Conservation (phyloP, 805 yeast species). For the Candida alai region DNA sequence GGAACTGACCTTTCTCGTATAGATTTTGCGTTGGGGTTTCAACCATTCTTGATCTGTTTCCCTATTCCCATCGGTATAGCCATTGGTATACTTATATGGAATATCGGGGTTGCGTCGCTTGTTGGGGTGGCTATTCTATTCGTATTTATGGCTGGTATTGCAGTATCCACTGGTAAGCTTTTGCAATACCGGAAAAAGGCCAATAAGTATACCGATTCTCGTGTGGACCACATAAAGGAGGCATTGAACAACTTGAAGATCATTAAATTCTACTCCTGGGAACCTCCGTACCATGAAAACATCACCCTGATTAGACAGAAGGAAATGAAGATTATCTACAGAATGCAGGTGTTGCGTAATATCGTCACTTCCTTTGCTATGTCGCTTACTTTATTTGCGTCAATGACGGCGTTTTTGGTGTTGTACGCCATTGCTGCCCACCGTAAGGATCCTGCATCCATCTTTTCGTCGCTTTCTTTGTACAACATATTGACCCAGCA, state of each 20-base stretch:
- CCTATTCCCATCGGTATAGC: constrained; percentile 63
- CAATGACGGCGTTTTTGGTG: constrained; percentile 51
- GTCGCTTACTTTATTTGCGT: constrained; percentile 65
- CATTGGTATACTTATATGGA: constrained; percentile 58
- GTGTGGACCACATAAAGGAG: constrained; percentile 77
- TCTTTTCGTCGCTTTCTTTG: constrained; percentile 68
- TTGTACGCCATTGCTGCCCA: constrained; percentile 29
- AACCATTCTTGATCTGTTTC: constrained; percentile 59
- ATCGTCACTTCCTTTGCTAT: constrained; percentile 60
- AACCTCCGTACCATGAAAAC: constrained; percentile 62
- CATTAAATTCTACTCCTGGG: constrained; percentile 92
- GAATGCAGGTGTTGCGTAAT: constrained; percentile 64
- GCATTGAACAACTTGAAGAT: constrained; percentile 72
- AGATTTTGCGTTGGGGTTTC: constrained; percentile 70
- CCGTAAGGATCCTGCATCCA: constrained; percentile 51
- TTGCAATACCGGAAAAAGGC: constrained; percentile 55
- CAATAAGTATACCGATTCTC: constrained; percentile 63
- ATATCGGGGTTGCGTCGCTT: constrained; percentile 70
- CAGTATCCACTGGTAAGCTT: constrained; percentile 46
- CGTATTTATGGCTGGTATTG: constrained; percentile 47
- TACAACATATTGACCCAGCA: constrained; percentile 61
- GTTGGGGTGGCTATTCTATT: constrained; percentile 61
- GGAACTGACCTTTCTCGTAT: constrained; percentile 81
- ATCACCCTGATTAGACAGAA: constrained; percentile 52
- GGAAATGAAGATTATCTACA: constrained; percentile 61